Conservation (phyloP, 2,329 filamentous ascomycete species). For the Sporothrix variecibatus region DNA sequence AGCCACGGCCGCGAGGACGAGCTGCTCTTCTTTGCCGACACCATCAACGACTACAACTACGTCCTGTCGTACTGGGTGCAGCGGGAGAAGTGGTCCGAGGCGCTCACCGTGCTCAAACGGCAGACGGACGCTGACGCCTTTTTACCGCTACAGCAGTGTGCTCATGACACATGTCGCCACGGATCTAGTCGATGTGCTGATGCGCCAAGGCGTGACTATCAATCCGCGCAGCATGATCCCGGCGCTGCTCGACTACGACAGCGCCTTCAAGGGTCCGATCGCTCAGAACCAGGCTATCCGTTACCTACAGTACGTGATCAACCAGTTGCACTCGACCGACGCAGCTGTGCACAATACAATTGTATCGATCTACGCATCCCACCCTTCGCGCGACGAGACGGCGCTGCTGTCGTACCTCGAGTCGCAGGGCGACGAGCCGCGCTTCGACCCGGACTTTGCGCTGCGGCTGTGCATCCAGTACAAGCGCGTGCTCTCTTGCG, state of each 20-base stretch:
- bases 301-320: constrained; percentile 91
- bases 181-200: constrained; percentile 91
- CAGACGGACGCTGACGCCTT: constrained; percentile 92
- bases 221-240: constrained; percentile 88
- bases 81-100: constrained; percentile 86
- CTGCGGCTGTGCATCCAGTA: constrained; percentile 94
- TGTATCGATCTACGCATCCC: constrained; percentile 91
- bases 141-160: constrained; percentile 97
- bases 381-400: constrained; percentile 79
- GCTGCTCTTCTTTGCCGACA: constrained; percentile 84
- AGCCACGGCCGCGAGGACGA: constrained; percentile 94
- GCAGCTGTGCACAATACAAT: constrained; percentile 95
- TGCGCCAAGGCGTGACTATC: constrained; percentile 81
- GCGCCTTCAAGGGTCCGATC: constrained; percentile 67
- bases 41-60: constrained; percentile 89
- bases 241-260: constrained; percentile 90
- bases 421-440: constrained; percentile 80
- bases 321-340: constrained; percentile 75
- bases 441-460: constrained; percentile 94
- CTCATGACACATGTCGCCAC: constrained; percentile 85
- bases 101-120: constrained; percentile 84
- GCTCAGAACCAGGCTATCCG: constrained; percentile 86
- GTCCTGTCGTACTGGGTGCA: constrained; percentile 97
- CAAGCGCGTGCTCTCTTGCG: constrained; percentile 87
- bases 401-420: constrained; percentile 87